Evolutionary conservation across 768 basidiomycete genomes (phyloP).

Genomic region (Stropharia rugosoannulata): DNA sequence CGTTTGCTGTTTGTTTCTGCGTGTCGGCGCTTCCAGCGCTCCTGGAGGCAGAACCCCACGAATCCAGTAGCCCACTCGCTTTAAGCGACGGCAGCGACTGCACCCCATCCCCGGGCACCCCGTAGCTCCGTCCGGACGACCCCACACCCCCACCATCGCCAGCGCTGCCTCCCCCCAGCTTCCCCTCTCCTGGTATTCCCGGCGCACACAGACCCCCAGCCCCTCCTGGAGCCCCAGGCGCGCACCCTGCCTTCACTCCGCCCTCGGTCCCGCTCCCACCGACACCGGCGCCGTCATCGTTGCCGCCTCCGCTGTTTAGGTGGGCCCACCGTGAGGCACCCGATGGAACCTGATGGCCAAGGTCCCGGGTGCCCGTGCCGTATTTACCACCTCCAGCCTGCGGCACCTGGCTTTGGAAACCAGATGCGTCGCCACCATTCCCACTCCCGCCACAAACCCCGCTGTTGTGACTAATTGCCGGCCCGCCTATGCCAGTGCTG

Average conservation of each 20-base stretch:
- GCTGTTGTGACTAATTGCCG: no score
- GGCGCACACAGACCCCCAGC: conserved; percentile 1
- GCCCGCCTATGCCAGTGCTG: not conserved
- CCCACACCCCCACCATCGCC: conserved; percentile 12
- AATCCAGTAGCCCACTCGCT: conserved; percentile 69
- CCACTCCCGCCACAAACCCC: no score
- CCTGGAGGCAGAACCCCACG: conserved; percentile 39
- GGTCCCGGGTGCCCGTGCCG: conserved; percentile 1
- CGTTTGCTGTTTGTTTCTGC: conserved; percentile 14
- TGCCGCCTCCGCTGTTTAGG: conserved; percentile 16
- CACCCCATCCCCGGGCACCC: conserved; percentile 24
- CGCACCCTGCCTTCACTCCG: not conserved
- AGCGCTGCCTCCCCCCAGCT: conserved; percentile 4
- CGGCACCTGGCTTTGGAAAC: not conserved
- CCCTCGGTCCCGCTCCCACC: not conserved
- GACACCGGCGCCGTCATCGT: conserved; percentile 3
- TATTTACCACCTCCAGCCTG: conserved; percentile 11
- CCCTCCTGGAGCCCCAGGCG: not conserved
- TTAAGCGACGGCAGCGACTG: conserved; percentile 71
- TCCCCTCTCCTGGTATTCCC: conserved; percentile 1
- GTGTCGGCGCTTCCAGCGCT: conserved; percentile 10
- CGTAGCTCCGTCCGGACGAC: conserved; percentile 19
- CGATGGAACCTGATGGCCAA: conserved; percentile 1
- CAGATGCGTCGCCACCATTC: conserved; percentile 4
- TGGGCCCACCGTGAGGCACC: conserved; percentile 6